Base-by-base conservation (phyloP, 495 filamentous ascomycete genomes). In the Daldinia bambusicola region DNA sequence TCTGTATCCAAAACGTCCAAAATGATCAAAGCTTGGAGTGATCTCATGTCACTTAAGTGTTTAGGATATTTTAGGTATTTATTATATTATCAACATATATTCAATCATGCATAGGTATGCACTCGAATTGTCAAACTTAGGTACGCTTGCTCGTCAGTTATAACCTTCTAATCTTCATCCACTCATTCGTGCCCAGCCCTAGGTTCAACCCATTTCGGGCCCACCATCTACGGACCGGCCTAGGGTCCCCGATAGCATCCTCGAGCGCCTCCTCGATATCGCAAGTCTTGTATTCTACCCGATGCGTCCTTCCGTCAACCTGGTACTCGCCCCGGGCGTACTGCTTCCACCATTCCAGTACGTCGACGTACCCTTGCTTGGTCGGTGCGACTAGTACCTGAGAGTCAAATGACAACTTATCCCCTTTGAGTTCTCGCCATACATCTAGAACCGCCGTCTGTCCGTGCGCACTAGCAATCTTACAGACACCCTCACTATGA, bases 211-310 rank as follows among this genome's bases (percentile, higher is more conserved):
- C 94, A 75, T 97, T 96, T 69, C 84, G 83, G n/a, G 91, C 89
- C 94, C 94, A 98, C 94, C 94, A 98, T 63, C 83, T 81, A 58
- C 91, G 85, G 12, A 96, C 93, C 50, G 86, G 87, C 48, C 86
- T 85, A 68, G 90, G 90, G 65, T 89, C 85, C 4, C 91, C 89
- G 57, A 91, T 84, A 20, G 89, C 90, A 74, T 97, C 94, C 77
- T 98, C 94, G 62, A 98, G 82, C 9, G 94, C 94, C 80, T 97
- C 94, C 77, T 97, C 94, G 68, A 98, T 93, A 81, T 97, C 93
- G 70, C 93, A 97, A 8, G 94, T 96, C 81, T 94, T 95, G 76
- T 97, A 98, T 78, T 97, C 93, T 12, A 97, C 93, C 55, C 80
- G 76, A 37, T 84, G 80, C 6, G 80, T 76, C 50, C 80, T 79